phyloP scores from a whole-genome alignment of 2,329 filamentous ascomycete genomes.

The Nigrospora oryzae region DNA sequence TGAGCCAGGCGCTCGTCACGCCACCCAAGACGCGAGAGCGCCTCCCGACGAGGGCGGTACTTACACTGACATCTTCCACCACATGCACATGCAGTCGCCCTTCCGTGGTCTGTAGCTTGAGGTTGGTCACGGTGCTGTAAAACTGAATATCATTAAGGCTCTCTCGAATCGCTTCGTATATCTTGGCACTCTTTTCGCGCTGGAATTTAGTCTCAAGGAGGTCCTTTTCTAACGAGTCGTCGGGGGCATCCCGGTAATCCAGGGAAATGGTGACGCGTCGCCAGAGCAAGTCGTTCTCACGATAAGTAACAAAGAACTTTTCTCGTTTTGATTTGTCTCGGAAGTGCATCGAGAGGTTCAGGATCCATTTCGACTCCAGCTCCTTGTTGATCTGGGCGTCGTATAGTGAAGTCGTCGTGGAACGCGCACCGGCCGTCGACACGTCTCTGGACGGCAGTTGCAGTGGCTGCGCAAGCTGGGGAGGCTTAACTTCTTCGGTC shows the following conservation, averaged over 20 bases:
- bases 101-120: slow-evolving; percentile 84
- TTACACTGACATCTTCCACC: slow-evolving; percentile 82
- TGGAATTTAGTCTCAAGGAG: slow-evolving; percentile 72
- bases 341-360: slow-evolving; percentile 98
- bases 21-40: not conserved
- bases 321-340: slow-evolving; percentile 85
- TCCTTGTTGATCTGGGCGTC: slow-evolving; percentile 67
- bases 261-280: slow-evolving; percentile 85
- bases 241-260: slow-evolving; percentile 76
- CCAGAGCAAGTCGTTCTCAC: slow-evolving; percentile 71
- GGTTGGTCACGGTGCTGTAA: slow-evolving; percentile 90
- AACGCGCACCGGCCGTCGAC: slow-evolving; percentile 31
- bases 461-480: slow-evolving; percentile 3
- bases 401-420: slow-evolving; percentile 45
- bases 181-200: slow-evolving; percentile 83
- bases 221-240: slow-evolving; percentile 78
- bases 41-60: slow-evolving; percentile 16
- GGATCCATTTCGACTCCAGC: slow-evolving; percentile 82
- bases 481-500: not conserved
- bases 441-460: slow-evolving; percentile 9
- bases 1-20: not conserved
- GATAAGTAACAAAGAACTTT: slow-evolving; percentile 96
- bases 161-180: slow-evolving; percentile 90
- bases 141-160: slow-evolving; percentile 92
- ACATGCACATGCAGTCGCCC: slow-evolving; percentile 91